A percentile compares a stretch with the other conserved stretches of the same genome.
phyloP scores from a whole-genome alignment of 768 basidiomycete species.

The Amanita pallidorosea region DNA sequence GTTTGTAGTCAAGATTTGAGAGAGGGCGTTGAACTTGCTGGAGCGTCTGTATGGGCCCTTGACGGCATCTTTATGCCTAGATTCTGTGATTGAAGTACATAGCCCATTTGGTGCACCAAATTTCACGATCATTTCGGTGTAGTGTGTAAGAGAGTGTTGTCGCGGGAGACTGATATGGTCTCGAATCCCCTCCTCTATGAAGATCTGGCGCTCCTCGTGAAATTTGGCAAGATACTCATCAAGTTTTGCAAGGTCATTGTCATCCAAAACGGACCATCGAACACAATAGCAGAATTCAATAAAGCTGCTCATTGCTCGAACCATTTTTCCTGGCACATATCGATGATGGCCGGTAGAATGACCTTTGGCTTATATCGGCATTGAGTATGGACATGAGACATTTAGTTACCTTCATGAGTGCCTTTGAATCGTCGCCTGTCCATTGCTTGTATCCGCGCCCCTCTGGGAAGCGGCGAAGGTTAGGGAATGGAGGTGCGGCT shows the following conservation, averaged over 20 bases:
- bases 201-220: slow-evolving; percentile 12
- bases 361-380: slow-evolving; percentile 10
- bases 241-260: slow-evolving; percentile 11
- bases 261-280: slow-evolving; percentile 7
- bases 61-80: slow-evolving; percentile 23
- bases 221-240: slow-evolving; percentile 11
- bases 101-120: slow-evolving; percentile 25
- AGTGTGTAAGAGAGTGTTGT: slow-evolving; percentile 23
- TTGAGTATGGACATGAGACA: too few relatives aligned
- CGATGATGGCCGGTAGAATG: slow-evolving; percentile 16
- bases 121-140: slow-evolving; percentile 10
- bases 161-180: slow-evolving; percentile 15
- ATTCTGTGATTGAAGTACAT: slow-evolving; percentile 25
- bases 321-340: slow-evolving; percentile 17
- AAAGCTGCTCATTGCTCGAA: slow-evolving; percentile 14
- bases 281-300: slow-evolving; percentile 23
- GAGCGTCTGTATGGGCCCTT: slow-evolving; percentile 18
- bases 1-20: neutral
- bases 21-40: neutral
- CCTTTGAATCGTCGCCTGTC: too few relatives aligned
- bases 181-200: slow-evolving; percentile 9
- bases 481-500: slow-evolving; percentile 15
- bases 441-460: slow-evolving; percentile 9
- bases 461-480: slow-evolving; percentile 18
- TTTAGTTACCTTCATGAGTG: neutral